These are phyloP conservation scores for Zygotorulaspora sp. DNA, from an alignment of 805 yeast genomes.

Conservation along the genomic window DNA sequence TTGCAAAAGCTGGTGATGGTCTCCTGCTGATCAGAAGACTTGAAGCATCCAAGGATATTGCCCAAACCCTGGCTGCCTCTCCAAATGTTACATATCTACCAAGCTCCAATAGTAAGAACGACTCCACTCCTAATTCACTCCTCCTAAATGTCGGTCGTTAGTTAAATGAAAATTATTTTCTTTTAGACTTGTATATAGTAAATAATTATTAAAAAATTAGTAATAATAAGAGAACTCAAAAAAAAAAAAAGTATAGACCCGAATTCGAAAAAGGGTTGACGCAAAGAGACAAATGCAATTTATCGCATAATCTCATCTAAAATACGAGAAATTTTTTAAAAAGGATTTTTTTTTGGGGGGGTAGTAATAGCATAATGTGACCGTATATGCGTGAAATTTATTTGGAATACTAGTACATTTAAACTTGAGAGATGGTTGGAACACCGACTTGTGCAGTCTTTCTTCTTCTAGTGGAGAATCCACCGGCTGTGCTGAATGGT, in stretches of 20 bases:
- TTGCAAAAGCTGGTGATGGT: slow-evolving; percentile 94
- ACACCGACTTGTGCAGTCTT: slow-evolving; percentile 71
- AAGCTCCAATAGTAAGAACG: slow-evolving; percentile 35
- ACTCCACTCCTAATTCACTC: slow-evolving; percentile 47
- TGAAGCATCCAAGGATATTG: slow-evolving; percentile 96
- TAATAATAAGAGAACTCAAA: slow-evolving; percentile 1
- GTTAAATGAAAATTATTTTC: slow-evolving; percentile 2
- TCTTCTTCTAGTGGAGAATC: slow-evolving; percentile 37
- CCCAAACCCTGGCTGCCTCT: slow-evolving; percentile 75
- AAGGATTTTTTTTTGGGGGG: no score
- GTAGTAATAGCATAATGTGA: background rate
- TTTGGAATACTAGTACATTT: slow-evolving; percentile 26
- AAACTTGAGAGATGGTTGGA: slow-evolving; percentile 87
- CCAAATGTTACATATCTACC: slow-evolving; percentile 90
- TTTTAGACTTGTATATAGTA: slow-evolving; percentile 5
- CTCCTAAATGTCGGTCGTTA: slow-evolving; percentile 67
- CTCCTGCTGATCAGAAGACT: slow-evolving; percentile 87
- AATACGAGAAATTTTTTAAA: no score
- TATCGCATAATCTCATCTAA: no score
- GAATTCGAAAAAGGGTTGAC: no score
- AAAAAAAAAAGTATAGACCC: no score
- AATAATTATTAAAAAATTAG: slow-evolving; percentile 2
- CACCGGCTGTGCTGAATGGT: slow-evolving; percentile 20
- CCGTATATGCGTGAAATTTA: no score
- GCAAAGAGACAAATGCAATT: background rate